Conservation (phyloP, 108 stramenopile species). For the Poteriospumella lacustris region DNA sequence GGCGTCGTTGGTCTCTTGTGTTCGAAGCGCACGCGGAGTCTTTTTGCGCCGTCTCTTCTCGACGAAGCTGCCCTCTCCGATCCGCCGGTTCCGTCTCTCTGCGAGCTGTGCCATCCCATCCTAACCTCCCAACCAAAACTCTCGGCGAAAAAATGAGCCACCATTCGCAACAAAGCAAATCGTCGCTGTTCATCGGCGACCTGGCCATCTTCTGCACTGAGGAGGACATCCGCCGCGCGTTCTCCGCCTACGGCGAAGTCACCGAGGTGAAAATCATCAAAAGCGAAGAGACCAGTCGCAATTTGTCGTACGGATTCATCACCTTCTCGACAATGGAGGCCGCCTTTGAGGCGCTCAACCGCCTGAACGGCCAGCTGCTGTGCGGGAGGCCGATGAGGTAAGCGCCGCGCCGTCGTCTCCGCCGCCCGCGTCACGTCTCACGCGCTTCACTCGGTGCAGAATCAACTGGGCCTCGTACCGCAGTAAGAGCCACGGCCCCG, state of each 20-base stretch:
- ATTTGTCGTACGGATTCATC: no score
- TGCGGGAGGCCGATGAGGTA: not conserved
- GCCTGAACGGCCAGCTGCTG: not conserved
- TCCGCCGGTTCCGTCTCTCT: no score
- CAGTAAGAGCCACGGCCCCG: no score
- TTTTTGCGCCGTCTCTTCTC: no score
- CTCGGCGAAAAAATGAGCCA: no score
- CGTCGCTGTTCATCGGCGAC: not conserved
- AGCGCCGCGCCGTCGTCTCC: not conserved
- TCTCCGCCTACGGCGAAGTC: not conserved
- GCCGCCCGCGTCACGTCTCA: not conserved
- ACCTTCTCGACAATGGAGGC: no score
- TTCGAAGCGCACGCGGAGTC: no score
- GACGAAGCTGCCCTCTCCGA: no score
- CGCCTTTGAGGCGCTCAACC: not conserved
- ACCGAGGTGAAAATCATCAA: not conserved
- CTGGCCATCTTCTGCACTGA: constrained; percentile 6
- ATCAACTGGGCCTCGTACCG: constrained; percentile 4
- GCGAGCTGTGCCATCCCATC: no score
- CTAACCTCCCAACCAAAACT: no score
- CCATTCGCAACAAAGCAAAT: no score
- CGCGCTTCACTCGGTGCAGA: not conserved
- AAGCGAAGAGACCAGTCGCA: not conserved
- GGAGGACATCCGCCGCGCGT: not conserved
- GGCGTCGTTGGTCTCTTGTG: no score